Percentiles rank a stretch among this genome's conserved stretches.
phyloP scores from a whole-genome alignment of 1,139 yeast genomes.

The Pichia sp. region DNA sequence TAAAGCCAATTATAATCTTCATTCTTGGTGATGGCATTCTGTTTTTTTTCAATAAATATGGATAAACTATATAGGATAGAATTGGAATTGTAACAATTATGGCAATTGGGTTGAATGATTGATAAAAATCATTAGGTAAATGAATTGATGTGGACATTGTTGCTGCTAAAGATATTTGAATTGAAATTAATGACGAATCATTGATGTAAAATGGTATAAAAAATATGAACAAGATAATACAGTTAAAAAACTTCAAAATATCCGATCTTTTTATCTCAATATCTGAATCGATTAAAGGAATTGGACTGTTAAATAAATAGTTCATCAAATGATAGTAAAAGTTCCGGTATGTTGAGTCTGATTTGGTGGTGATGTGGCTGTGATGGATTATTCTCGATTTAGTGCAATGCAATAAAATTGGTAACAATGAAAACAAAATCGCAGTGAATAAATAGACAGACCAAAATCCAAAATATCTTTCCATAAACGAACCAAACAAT shows the following conservation, averaged over 20 bases:
- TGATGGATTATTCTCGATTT: conserved; percentile 17
- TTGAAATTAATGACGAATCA: conserved; percentile 41
- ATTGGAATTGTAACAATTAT: conserved; percentile 60
- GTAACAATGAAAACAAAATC: conserved; percentile 42
- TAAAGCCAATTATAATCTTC: conserved; percentile 69
- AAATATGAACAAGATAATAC: conserved; percentile 59
- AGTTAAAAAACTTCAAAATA: conserved; percentile 48
- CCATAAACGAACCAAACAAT: conserved; percentile 70
- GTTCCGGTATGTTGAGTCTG: conserved; percentile 35
- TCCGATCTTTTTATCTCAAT: conserved; percentile 38
- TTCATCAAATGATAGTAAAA: conserved; percentile 22
- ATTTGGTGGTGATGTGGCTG: conserved; percentile 31
- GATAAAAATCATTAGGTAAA: conserved; percentile 65
- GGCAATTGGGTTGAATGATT: conserved; percentile 62
- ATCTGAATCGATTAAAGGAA: background rate
- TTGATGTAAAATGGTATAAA: conserved; percentile 56
- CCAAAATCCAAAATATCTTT: conserved; percentile 69
- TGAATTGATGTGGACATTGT: conserved; percentile 55
- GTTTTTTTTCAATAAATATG: conserved; percentile 44
- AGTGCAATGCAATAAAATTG: conserved; percentile 28
- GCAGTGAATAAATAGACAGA: conserved; percentile 61
- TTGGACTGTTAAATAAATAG: conserved; percentile 35
- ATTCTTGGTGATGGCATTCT: conserved; percentile 64
- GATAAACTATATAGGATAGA: conserved; percentile 52
- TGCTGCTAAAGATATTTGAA: conserved; percentile 60